These are phyloP conservation scores for Leptographium galeiforme DNA, from an alignment of 2,329 filamentous ascomycete genomes.

Conservation along the genomic window DNA sequence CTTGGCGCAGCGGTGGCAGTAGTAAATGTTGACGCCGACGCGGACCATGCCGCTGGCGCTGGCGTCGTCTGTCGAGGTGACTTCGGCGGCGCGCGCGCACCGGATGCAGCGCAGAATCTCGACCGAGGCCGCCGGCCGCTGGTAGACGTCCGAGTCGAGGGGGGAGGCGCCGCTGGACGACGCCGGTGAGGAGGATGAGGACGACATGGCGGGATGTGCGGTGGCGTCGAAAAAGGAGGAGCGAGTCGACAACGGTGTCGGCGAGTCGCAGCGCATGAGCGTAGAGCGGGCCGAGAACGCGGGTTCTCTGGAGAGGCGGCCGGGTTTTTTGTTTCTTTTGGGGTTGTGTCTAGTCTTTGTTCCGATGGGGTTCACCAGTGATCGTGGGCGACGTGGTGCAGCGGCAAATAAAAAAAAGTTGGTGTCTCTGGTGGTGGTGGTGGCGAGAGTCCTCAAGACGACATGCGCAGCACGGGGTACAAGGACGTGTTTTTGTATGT, in stretches of 20 bases:
- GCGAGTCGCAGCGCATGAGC: too few species aligned
- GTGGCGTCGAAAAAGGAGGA: neutral
- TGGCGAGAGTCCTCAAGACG: neutral
- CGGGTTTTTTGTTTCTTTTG: too few species aligned
- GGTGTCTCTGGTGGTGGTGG: constrained; percentile 9
- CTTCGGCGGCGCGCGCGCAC: constrained; percentile 45
- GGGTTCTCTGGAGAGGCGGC: too few species aligned
- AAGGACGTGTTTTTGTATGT: neutral
- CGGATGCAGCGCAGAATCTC: constrained; percentile 50
- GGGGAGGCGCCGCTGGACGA: constrained; percentile 16
- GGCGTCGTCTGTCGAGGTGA: constrained; percentile 46
- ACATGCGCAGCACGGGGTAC: neutral
- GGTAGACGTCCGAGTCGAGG: constrained; percentile 36
- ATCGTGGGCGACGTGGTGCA: too few species aligned
- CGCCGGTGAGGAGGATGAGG: constrained; percentile 24
- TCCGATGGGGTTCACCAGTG: too few species aligned
- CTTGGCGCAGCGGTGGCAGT: constrained; percentile 50
- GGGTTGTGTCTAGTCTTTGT: too few species aligned
- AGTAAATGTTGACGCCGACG: constrained; percentile 53
- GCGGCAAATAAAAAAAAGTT: too few species aligned
- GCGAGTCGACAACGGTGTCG: constrained; percentile 8
- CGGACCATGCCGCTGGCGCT: constrained; percentile 48
- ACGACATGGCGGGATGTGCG: constrained; percentile 1
- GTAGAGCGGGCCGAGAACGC: too few species aligned
- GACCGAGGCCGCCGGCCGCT: constrained; percentile 36